These are phyloP conservation scores for Escovopsis sp. DNA, from an alignment of 2,329 filamentous ascomycete species.

Conservation along the genomic window DNA sequence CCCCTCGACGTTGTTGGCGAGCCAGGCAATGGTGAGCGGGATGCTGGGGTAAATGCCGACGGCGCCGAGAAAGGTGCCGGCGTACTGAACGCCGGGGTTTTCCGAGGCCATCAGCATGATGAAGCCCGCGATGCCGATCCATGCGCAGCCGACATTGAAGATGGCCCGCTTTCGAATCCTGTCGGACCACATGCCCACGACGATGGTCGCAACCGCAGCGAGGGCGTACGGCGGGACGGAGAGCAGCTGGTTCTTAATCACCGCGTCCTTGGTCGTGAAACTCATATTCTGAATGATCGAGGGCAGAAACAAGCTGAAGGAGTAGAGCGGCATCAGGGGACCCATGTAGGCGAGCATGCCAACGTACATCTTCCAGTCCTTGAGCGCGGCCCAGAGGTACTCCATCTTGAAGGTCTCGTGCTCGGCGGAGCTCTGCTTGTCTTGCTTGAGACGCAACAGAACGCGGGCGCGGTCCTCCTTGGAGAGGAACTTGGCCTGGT, in stretches of 20 bases:
- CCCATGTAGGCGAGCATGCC: constrained; percentile 70
- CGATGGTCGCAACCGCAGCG: constrained; percentile 22
- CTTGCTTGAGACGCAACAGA: constrained; percentile 50
- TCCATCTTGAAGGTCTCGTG: constrained; percentile 60
- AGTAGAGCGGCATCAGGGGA: constrained; percentile 54
- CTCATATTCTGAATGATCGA: constrained; percentile 51
- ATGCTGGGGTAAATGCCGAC: constrained; percentile 82
- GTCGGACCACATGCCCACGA: constrained; percentile 55
- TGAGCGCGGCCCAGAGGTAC: constrained; percentile 57
- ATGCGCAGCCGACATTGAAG: constrained; percentile 60
- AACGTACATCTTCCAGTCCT: constrained; percentile 73
- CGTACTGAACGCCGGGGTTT: constrained; percentile 57
- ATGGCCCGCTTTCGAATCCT: constrained; percentile 55
- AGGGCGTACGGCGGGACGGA: constrained; percentile 31
- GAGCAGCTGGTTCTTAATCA: constrained; percentile 25
- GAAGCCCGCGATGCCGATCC: constrained; percentile 64
- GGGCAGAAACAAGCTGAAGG: constrained; percentile 64
- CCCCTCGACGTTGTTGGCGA: constrained; percentile 75
- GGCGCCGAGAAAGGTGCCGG: constrained; percentile 69
- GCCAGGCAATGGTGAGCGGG: constrained; percentile 76
- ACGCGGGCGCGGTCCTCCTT: constrained; percentile 56
- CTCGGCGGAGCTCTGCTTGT: constrained; percentile 59
- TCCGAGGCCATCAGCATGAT: constrained; percentile 57
- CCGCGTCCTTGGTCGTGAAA: constrained; percentile 19
- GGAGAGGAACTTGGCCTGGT: constrained; percentile 57